phyloP scores from a whole-genome alignment of 2,329 filamentous ascomycete genomes.

The Trichoderma simmonsii region DNA sequence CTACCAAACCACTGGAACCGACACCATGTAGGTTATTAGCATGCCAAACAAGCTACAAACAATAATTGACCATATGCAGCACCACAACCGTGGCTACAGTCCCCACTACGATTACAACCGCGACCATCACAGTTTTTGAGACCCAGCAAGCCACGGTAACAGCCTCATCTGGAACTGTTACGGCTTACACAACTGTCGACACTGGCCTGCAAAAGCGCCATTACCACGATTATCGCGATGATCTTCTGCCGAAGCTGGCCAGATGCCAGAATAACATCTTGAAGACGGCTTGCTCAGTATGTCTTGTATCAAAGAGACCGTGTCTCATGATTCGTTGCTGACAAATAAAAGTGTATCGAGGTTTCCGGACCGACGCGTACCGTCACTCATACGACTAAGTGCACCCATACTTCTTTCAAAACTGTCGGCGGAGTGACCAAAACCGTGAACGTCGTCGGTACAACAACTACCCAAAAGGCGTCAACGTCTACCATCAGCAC shows the following conservation, averaged over 20 bases:
- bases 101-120: neutral
- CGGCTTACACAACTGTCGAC: neutral
- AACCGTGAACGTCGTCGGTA: neutral
- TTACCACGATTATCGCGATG: neutral
- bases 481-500: slow-evolving; percentile 1
- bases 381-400: neutral
- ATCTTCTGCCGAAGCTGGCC: neutral
- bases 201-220: neutral
- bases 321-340: neutral
- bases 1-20: neutral
- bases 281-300: slow-evolving; percentile 5
- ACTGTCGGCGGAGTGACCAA: neutral
- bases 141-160: neutral
- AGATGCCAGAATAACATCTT: neutral
- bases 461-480: neutral
- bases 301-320: neutral
- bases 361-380: neutral
- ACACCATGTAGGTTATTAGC: neutral
- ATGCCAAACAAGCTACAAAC: neutral
- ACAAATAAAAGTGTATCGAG: neutral
- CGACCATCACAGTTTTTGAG: neutral
- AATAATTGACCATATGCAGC: neutral
- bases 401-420: slow-evolving; percentile 1
- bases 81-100: neutral
- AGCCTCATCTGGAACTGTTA: neutral